Conservation (phyloP, 2,329 filamentous ascomycete genomes). For the Akanthomyces lecanii region DNA sequence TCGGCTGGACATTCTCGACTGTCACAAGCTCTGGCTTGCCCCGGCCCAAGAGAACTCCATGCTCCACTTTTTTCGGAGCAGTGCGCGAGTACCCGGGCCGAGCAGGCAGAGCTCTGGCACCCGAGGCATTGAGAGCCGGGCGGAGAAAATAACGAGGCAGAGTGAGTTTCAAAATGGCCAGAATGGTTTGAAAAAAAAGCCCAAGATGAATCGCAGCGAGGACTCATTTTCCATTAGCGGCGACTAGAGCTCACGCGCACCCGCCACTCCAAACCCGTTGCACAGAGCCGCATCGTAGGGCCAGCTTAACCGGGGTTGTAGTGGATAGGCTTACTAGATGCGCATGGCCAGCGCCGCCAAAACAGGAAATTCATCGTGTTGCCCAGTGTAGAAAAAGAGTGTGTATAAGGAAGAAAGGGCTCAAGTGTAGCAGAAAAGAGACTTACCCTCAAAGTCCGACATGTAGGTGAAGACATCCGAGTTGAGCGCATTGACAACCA, state of each 20-base stretch:
- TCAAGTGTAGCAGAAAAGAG: not conserved
- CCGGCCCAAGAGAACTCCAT: constrained; percentile 4
- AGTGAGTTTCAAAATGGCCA: not conserved
- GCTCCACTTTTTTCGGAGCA: constrained; percentile 13
- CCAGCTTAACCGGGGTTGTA: constrained; percentile 7
- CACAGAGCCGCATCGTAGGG: constrained; percentile 15
- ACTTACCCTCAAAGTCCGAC: constrained; percentile 93
- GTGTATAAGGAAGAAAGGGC: not conserved
- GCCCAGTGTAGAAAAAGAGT: not conserved
- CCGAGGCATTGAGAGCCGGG: constrained; percentile 10
- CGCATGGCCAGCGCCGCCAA: constrained; percentile 12
- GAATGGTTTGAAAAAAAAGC: not conserved
- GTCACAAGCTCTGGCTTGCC: constrained; percentile 15
- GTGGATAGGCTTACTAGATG: constrained; percentile 15
- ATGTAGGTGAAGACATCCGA: constrained; percentile 98
- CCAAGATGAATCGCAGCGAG: too few species aligned
- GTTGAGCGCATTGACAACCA: constrained; percentile 97
- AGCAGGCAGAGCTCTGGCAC: not conserved
- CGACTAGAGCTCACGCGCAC: not conserved
- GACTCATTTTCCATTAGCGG: too few species aligned
- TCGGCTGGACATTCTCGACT: not conserved
- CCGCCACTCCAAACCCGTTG: not conserved
- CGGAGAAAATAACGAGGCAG: not conserved
- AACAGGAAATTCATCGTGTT: constrained; percentile 13
- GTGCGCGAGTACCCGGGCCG: constrained; percentile 12